Base-by-base conservation (phyloP, 2,329 filamentous ascomycete species). In the Arthrocladium fulminans region DNA sequence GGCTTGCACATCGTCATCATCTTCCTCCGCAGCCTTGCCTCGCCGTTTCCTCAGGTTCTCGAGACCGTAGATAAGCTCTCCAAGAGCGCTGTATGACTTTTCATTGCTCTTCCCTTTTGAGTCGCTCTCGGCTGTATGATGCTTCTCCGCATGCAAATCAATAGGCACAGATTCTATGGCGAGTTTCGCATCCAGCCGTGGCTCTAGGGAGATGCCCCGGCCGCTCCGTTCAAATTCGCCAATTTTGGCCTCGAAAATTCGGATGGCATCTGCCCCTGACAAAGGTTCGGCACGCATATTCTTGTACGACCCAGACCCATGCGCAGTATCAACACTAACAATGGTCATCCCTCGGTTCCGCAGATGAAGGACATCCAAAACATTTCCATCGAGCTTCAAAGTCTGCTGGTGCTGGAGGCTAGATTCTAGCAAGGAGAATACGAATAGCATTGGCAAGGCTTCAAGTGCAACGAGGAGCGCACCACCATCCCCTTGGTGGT, bases 371-470 rank as follows among this genome's bases (percentile, higher is more conserved):
- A 77, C 58, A 59, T 81, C 77, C 3, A 90, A 73, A 1, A 81
- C 76, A 57, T 86, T 88, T 6, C 83, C 83, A 2, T 73, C 69
- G 3, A 87, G 63, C 32, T 70, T 63, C 46, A 87, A 59, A 44
- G 73, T 74, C 39, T 73, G 66, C 6, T 65, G 63, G 52, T 75
- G 68, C 7, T 68, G 63, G 34, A 87, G 68, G 12, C 61, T 65
- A 51, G 74, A 74, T 42, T 75, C 63, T 1, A 62, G 52, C n/a
- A 63, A 63, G 4, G 84, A 69, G n/a, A 67, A 85, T 48, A 76
- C 67, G 63, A 90, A 81, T 7, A 94, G 56, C 73, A 69, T 65
- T 83, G 83, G 20, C 67, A 69, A 81, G 79, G 74, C 76, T 69
- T 83, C 78, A 39, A 77, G 66, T 27, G 73, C 72, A n/a, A 81